Base-by-base conservation (phyloP, 176 grass and related monocot species). In the Neostapfia colusana region DNA sequence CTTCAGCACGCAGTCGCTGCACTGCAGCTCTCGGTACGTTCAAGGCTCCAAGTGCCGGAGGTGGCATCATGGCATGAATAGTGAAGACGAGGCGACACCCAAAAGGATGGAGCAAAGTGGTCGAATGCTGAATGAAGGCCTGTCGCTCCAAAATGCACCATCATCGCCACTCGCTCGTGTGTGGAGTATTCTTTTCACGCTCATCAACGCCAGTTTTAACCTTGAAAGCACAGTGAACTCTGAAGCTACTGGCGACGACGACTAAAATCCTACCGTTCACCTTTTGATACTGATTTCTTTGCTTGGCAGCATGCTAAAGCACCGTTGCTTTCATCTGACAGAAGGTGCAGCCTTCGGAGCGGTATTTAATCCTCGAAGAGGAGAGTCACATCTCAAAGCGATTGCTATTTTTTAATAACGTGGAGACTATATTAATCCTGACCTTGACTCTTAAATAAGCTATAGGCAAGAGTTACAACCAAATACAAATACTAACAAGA, bases 301-400 rank as follows among this genome's bases (percentile, higher is more conserved):
- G 85, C 73, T 87, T 87, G 72, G 75, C 65, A 82, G 57, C 65
- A 65, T 57, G 79, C 39, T 75, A 82, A 87, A 82, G 85, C 45
- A 65, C 48, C 56, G 3, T 82, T 87, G 85, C 85, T 82, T 87
- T 82, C 55, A 72, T 65, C 65, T 73, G 65, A 56, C 79, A 31
- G 77, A 86, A 87, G 72, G 9, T 65, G 37, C 1, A 53, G 8
- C 59, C 36, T 63, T 81, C 39, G 23, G 13, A 43, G 70, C 48
- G 67, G 49, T 67, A 37, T 74, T 67, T 67, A 25, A 36, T 45
- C 40, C 25, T 74, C 36, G 2, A 23, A 64, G 25, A 72, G 4
- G 28, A 18, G 78, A 50, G 69, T 81, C 6, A 10, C 20, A 54
- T 54, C 51, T 21, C 10, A 7, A 54, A 54, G 51, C 20, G 21